phyloP scores from a whole-genome alignment of 23 red algal species.

The Cyanidioschyzon merolae region DNA sequence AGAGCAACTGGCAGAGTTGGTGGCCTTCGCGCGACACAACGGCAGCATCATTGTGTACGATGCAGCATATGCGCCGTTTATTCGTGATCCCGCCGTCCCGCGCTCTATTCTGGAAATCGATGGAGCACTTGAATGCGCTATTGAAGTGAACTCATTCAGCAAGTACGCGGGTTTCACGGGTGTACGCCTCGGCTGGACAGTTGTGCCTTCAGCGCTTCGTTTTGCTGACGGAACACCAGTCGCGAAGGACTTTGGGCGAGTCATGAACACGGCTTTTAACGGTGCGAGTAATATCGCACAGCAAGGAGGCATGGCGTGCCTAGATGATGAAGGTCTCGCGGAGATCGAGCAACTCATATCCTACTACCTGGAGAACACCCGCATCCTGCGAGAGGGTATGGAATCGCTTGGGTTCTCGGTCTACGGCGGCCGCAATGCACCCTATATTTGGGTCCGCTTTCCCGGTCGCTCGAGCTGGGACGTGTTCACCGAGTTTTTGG shows the following conservation, averaged over 20 bases:
- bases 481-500: slow-evolving; percentile 77
- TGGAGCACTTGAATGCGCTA: slow-evolving; percentile 56
- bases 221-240: slow-evolving; percentile 88
- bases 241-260: slow-evolving; percentile 71
- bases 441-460: slow-evolving; percentile 89
- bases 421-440: slow-evolving; percentile 75
- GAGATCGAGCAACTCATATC: slow-evolving; percentile 64
- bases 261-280: slow-evolving; percentile 98
- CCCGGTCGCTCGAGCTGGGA: slow-evolving; percentile 88
- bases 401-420: slow-evolving; percentile 67
- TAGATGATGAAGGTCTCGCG: slow-evolving; percentile 51
- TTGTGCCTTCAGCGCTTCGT: slow-evolving; percentile 62
- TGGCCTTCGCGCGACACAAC: slow-evolving; percentile 75
- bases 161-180: slow-evolving; percentile 99
- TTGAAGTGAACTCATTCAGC: slow-evolving; percentile 90
- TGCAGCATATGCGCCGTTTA: slow-evolving; percentile 97
- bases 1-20: slow-evolving; percentile 59
- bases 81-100: slow-evolving; percentile 54
- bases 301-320: slow-evolving; percentile 69
- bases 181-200: slow-evolving; percentile 88
- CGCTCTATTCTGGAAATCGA: slow-evolving; percentile 82
- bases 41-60: slow-evolving; percentile 95
- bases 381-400: slow-evolving; percentile 59
- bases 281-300: slow-evolving; percentile 92
- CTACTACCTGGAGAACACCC: slow-evolving; percentile 85